phyloP scores from a whole-genome alignment of 2,329 filamentous ascomycete genomes.

The Exophiala spinifera region DNA sequence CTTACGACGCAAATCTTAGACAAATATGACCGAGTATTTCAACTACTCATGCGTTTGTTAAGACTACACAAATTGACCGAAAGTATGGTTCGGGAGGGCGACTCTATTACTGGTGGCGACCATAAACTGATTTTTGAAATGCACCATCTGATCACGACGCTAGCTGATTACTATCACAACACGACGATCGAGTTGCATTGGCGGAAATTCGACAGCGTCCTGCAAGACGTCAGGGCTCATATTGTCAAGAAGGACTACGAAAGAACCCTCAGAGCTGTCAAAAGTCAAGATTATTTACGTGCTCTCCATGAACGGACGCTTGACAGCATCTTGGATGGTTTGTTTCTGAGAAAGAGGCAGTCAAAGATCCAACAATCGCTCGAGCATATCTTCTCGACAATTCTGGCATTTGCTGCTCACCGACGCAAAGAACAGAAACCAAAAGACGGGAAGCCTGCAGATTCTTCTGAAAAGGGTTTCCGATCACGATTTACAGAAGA shows the following conservation, averaged over 20 bases:
- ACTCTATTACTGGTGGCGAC: conserved; percentile 30
- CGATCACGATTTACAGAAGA: conserved; percentile 69
- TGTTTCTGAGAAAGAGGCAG: conserved; percentile 73
- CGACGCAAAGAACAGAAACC: conserved; percentile 27
- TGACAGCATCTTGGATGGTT: conserved; percentile 69
- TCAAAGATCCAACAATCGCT: conserved; percentile 68
- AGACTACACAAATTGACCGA: conserved; percentile 72
- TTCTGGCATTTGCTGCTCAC: conserved; percentile 65
- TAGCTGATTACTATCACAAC: conserved; percentile 78
- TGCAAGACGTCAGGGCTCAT: conserved; percentile 61
- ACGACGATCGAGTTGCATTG: conserved; percentile 71
- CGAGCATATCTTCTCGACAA: conserved; percentile 69
- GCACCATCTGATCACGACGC: conserved; percentile 70
- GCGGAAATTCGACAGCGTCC: conserved; percentile 64
- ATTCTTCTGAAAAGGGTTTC: conserved; percentile 35
- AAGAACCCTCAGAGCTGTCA: conserved; percentile 47
- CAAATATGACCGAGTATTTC: conserved; percentile 85
- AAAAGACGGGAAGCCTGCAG: conserved; percentile 37
- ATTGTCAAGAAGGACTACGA: conserved; percentile 50
- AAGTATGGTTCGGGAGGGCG: conserved; percentile 27
- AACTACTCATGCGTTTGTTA: conserved; percentile 69
- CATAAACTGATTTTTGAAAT: conserved; percentile 71
- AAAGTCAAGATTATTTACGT: conserved; percentile 65
- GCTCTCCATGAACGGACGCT: conserved; percentile 70
- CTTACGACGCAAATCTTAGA: conserved; percentile 68